A percentile compares a stretch with the other conserved stretches of the same genome.
Conservation (phyloP, 495 filamentous ascomycete genomes). For the Penicillium desertorum region DNA sequence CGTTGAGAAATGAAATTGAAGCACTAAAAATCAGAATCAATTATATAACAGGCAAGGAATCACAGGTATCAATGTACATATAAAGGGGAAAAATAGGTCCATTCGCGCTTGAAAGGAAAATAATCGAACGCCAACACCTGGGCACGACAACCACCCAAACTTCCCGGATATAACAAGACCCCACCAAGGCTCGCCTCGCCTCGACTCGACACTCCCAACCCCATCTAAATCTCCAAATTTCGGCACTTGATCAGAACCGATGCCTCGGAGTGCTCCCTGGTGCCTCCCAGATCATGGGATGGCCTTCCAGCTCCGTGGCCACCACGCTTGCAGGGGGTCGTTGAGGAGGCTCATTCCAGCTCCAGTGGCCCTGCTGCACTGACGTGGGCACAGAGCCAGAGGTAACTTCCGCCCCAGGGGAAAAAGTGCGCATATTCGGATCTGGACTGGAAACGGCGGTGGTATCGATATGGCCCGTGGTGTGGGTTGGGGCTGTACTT, state of each 20-base stretch:
- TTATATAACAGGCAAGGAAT: not conserved
- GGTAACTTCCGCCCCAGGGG: conserved; percentile 5
- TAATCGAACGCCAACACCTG: not conserved
- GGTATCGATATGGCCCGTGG: conserved; percentile 11
- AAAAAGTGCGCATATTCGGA: conserved; percentile 17
- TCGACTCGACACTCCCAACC: not conserved
- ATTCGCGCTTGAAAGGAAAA: not conserved
- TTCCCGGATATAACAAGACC: not conserved
- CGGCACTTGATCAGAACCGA: not conserved
- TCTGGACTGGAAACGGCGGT: conserved; percentile 19
- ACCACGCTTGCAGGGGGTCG: not conserved
- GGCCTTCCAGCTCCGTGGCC: conserved; percentile 34
- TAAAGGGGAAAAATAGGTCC: not conserved
- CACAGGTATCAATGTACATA: not conserved
- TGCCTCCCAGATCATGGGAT: conserved; percentile 4
- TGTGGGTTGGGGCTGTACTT: conserved; percentile 11
- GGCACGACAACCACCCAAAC: too few relatives aligned
- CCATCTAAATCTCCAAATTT: not conserved
- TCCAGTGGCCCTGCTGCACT: conserved; percentile 23
- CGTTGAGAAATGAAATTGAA: too few relatives aligned
- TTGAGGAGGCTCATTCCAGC: conserved; percentile 25
- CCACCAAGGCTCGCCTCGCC: not conserved
- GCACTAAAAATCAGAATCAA: not conserved
- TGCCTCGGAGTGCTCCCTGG: not conserved
- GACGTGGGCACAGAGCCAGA: conserved; percentile 1